Evolutionary conservation across 1,284 basidiomycete genomes (phyloP).

Genomic region (Neonothopanus nambi): DNA sequence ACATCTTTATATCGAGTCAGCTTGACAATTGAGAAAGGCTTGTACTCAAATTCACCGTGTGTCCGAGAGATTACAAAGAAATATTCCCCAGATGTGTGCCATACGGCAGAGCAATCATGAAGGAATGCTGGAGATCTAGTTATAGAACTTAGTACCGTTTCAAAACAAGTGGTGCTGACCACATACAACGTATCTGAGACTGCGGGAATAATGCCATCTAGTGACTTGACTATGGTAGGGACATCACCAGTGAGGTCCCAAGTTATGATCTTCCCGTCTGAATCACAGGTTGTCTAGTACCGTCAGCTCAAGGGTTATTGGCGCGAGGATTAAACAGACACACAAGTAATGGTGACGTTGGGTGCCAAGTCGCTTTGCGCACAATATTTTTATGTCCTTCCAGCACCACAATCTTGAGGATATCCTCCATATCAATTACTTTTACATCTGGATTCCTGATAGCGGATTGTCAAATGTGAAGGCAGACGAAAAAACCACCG

Average conservation of each 20-base stretch:
- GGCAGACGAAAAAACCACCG: constrained; percentile 21
- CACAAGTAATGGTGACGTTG: constrained; percentile 77
- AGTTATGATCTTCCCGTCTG: constrained; percentile 85
- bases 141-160: constrained; percentile 11
- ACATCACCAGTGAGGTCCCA: constrained; percentile 80
- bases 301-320: constrained; percentile 1
- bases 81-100: constrained; percentile 90
- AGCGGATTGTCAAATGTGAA: constrained; percentile 14
- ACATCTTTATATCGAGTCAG: constrained; percentile 56
- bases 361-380: constrained; percentile 88
- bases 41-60: constrained; percentile 57
- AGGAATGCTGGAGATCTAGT: constrained; percentile 58
- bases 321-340: constrained; percentile 26
- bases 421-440: constrained; percentile 79
- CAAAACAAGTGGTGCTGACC: background rate
- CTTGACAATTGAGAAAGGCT: background rate
- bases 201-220: constrained; percentile 80
- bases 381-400: constrained; percentile 79
- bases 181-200: constrained; percentile 72
- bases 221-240: constrained; percentile 65
- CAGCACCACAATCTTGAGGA: constrained; percentile 62
- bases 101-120: constrained; percentile 81
- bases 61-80: constrained; percentile 84
- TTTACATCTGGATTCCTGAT: constrained; percentile 81
- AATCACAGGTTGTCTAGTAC: constrained; percentile 70